Evolutionary conservation across 2,329 filamentous ascomycete genomes (phyloP).

Genomic region (Pseudogymnoascus sp.): DNA sequence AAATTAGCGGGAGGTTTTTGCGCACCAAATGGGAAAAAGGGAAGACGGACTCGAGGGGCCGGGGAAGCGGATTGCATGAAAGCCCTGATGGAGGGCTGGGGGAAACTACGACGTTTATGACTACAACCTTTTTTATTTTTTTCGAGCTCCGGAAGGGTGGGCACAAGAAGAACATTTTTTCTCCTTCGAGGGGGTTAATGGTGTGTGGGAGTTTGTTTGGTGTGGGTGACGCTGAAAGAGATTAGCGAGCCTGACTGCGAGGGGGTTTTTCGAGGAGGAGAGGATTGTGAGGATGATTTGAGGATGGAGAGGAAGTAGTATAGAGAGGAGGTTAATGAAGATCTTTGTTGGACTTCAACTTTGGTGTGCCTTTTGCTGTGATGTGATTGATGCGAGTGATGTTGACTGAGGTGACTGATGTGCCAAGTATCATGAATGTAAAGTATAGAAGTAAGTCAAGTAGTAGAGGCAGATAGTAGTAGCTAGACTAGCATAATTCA

Average conservation of each 20-base stretch:
- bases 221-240: neutral
- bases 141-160: no score
- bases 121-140: neutral
- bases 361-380: neutral
- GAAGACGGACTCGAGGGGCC: neutral
- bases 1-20: neutral
- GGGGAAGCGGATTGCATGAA: neutral
- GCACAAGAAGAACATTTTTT: neutral
- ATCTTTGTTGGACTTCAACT: conserved; percentile 9
- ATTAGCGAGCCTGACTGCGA: neutral
- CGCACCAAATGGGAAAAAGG: neutral
- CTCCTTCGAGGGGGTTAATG: conserved; percentile 3
- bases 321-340: conserved; percentile 5
- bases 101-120: conserved; percentile 3
- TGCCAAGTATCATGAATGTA: no score
- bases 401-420: neutral
- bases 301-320: neutral
- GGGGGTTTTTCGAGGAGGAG: neutral
- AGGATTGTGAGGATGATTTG: neutral
- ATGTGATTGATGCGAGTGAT: neutral
- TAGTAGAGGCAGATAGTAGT: no score
- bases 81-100: neutral
- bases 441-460: no score
- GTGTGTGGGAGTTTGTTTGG: no score
- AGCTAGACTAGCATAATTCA: no score